Evolutionary conservation across 257 asterid species (phyloP).

Genomic region (Solanum ossicruentum): DNA sequence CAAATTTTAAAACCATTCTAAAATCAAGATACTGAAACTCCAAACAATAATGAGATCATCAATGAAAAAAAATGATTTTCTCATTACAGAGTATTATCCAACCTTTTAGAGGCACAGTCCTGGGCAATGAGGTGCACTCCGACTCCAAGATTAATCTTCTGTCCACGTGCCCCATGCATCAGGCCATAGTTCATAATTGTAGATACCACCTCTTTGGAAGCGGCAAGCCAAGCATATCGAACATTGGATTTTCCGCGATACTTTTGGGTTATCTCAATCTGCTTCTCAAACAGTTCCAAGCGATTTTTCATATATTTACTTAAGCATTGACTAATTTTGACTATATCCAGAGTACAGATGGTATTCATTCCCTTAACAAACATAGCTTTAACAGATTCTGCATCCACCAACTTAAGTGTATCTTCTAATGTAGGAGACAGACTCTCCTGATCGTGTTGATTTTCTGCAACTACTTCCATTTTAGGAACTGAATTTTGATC

Average conservation of each 20-base stretch:
- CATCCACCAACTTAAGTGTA: conserved; percentile 15
- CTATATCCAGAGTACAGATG: conserved; percentile 18
- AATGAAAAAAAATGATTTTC: background rate
- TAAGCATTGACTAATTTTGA: conserved; percentile 27
- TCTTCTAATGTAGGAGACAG: conserved; percentile 3
- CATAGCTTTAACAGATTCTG: conserved; percentile 27
- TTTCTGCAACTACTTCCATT: conserved; percentile 20
- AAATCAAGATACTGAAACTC: background rate
- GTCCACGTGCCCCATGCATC: conserved; percentile 25
- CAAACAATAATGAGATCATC: background rate
- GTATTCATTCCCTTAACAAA: conserved; percentile 35
- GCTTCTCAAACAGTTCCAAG: conserved; percentile 63
- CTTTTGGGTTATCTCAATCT: conserved; percentile 47
- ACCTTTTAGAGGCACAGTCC: conserved; percentile 61
- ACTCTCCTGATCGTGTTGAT: conserved; percentile 14
- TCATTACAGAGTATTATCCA: background rate
- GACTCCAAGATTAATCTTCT: conserved; percentile 26
- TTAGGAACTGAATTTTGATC: conserved; percentile 16
- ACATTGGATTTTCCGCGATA: conserved; percentile 69
- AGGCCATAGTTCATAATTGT: conserved; percentile 57
- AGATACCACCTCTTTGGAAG: conserved; percentile 33
- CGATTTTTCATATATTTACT: conserved; percentile 32
- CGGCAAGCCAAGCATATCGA: conserved; percentile 82
- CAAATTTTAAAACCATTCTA: background rate
- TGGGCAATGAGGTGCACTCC: conserved; percentile 71